Percentiles rank a stretch among this genome's conserved stretches.
These are phyloP conservation scores for Phanerochaete carnosa DNA, from an alignment of 768 basidiomycete genomes.

Conservation along the genomic window DNA sequence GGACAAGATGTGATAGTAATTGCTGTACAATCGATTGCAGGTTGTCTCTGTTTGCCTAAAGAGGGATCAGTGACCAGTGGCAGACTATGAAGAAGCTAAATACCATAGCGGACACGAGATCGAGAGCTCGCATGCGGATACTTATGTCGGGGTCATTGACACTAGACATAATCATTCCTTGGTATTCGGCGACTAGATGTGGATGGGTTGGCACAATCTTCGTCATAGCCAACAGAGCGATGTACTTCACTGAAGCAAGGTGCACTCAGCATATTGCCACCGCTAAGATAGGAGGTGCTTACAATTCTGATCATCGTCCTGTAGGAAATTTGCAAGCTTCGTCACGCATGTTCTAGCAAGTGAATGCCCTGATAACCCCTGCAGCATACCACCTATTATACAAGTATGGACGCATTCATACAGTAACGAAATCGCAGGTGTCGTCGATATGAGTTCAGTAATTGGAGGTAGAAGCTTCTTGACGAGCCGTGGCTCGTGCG, in stretches of 20 bases:
- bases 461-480: slow-evolving; percentile 93
- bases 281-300: slow-evolving; percentile 30
- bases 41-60: slow-evolving; percentile 79
- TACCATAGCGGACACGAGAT: slow-evolving; percentile 92
- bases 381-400: slow-evolving; percentile 95
- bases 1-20: slow-evolving; percentile 81
- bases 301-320: slow-evolving; percentile 96
- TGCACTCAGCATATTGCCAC: neutral
- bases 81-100: neutral
- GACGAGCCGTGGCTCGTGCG: slow-evolving; percentile 89
- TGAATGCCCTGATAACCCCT: slow-evolving; percentile 68
- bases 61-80: slow-evolving; percentile 2
- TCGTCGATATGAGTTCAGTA: slow-evolving; percentile 92
- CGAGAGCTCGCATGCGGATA: slow-evolving; percentile 93
- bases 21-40: slow-evolving; percentile 89
- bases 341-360: slow-evolving; percentile 88
- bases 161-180: slow-evolving; percentile 85
- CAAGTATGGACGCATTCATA: slow-evolving; percentile 99
- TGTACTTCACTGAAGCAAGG: slow-evolving; percentile 82
- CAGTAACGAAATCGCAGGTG: slow-evolving; percentile 89
- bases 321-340: slow-evolving; percentile 87
- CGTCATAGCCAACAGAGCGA: slow-evolving; percentile 89
- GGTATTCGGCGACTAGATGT: slow-evolving; percentile 85
- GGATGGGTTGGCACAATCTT: slow-evolving; percentile 95
- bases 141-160: slow-evolving; percentile 93